Conservation (phyloP, 805 yeast species). For the Saccharomycopsis sp. region DNA sequence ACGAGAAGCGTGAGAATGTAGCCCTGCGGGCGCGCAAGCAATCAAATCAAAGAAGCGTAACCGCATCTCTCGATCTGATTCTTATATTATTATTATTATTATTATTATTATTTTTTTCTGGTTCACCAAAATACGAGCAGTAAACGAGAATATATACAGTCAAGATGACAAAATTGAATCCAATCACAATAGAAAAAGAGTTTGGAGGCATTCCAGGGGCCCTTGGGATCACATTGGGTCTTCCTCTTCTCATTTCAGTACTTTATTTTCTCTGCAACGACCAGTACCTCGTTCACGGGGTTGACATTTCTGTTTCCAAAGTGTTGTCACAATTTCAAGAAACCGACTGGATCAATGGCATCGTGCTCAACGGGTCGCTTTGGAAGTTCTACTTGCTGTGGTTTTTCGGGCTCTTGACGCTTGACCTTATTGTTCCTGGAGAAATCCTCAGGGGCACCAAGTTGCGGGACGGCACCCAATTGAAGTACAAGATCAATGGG, state of each 20-base stretch:
- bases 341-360: conserved; percentile 23
- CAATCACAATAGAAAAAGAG: conserved; percentile 60
- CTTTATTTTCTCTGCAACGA: conserved; percentile 59
- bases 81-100: too few relatives aligned
- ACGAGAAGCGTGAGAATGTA: too few relatives aligned
- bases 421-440: conserved; percentile 66
- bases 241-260: conserved; percentile 55
- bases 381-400: conserved; percentile 64
- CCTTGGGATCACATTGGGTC: conserved; percentile 47
- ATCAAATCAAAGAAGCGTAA: too few relatives aligned
- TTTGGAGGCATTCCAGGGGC: conserved; percentile 79
- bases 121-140: too few relatives aligned
- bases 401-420: conserved; percentile 55
- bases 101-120: neutral
- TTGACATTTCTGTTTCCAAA: conserved; percentile 33
- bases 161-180: conserved; percentile 40
- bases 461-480: conserved; percentile 65
- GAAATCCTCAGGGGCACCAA: conserved; percentile 50
- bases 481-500: conserved; percentile 81
- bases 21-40: too few relatives aligned
- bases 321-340: conserved; percentile 28
- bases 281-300: conserved; percentile 42
- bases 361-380: conserved; percentile 36
- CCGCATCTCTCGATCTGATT: too few relatives aligned
- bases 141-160: too few relatives aligned